Evolutionary conservation across 306 rosid species (phyloP), one percentile per base, ranked within the genome.

Genomic region (Dalbergia cochinchinensis): DNA sequence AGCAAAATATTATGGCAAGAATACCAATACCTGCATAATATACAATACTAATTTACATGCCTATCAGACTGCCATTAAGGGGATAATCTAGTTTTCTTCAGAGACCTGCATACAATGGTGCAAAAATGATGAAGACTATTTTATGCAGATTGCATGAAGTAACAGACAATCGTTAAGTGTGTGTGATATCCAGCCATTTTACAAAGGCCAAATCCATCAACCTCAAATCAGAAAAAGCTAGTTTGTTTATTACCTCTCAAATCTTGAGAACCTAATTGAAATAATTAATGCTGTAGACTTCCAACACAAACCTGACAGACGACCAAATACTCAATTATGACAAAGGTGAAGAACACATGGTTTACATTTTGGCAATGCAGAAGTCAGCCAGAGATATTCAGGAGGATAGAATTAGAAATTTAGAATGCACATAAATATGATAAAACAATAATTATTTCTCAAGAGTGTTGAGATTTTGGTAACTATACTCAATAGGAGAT

Each of bases 171-270:
- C 69, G 34, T 68, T 19, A 55, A 22, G 54, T 20, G 22, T 20
- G 22, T 54, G 66, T 55, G 13, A 65, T 53, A 39, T 66, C 13
- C 67, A 54, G 67, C 53, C 41, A 20, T 22, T 54, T 42, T 9
- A 76, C 37, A 34, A 1, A 60, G 59, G 57, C 45, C 48, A 26
- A 45, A 60, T 26, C 44, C 34, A 61, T 74, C 57, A 9, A 74
- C 60, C 61, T 26, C 33, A 12, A 74, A 74, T 74, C 31, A 37
- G 7, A 78, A 53, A 45, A 80, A 45, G 78, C 81, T 67, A 67
- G 83, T 74, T 62, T 62, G 83, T 74, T 62, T 62, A 62, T 85
- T 85, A 82, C 86, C 86, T 84, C 70, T 78, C 68, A 22, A 42
- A n/a, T 58, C 80, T 62, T 47, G 88, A 55, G 68, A 69, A 71